Percentiles rank a stretch among this genome's conserved stretches.
Conservation (phyloP, 768 basidiomycete genomes). For the Amanita jacksonii region DNA sequence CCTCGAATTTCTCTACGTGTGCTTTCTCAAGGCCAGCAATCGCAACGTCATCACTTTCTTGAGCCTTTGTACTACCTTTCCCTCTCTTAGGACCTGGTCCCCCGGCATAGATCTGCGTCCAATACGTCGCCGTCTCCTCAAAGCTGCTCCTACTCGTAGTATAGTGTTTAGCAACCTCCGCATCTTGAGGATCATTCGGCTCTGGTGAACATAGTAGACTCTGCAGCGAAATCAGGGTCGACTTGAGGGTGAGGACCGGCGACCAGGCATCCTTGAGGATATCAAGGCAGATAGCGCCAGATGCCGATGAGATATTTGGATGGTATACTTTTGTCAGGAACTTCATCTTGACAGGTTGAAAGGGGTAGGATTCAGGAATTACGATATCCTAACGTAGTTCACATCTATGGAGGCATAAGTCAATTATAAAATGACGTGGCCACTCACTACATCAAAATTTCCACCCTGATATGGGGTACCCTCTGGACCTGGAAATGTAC, state of each 20-base stretch:
- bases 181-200: slow-evolving; percentile 95
- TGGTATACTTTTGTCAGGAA: slow-evolving; percentile 97
- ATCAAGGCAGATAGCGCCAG: slow-evolving; percentile 92
- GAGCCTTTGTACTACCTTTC: slow-evolving; percentile 41
- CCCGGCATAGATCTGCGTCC: slow-evolving; percentile 89
- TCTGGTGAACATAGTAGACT: slow-evolving; percentile 89
- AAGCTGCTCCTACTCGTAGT: slow-evolving; percentile 82
- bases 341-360: slow-evolving; percentile 97
- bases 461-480: slow-evolving; percentile 93
- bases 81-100: slow-evolving; percentile 42
- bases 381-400: slow-evolving; percentile 64
- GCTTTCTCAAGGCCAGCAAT: slow-evolving; percentile 77
- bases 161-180: slow-evolving; percentile 96
- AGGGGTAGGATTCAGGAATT: slow-evolving; percentile 86
- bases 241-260: slow-evolving; percentile 91
- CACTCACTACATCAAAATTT: slow-evolving; percentile 79
- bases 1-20: slow-evolving; percentile 79
- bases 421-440: slow-evolving; percentile 6
- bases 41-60: slow-evolving; percentile 44
- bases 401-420: slow-evolving; percentile 7
- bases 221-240: slow-evolving; percentile 91
- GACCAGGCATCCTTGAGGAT: slow-evolving; percentile 88
- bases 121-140: slow-evolving; percentile 87
- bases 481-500: slow-evolving; percentile 85
- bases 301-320: slow-evolving; percentile 90